Base-by-base conservation (phyloP, 768 basidiomycete species). In the Auricularia cornea region DNA sequence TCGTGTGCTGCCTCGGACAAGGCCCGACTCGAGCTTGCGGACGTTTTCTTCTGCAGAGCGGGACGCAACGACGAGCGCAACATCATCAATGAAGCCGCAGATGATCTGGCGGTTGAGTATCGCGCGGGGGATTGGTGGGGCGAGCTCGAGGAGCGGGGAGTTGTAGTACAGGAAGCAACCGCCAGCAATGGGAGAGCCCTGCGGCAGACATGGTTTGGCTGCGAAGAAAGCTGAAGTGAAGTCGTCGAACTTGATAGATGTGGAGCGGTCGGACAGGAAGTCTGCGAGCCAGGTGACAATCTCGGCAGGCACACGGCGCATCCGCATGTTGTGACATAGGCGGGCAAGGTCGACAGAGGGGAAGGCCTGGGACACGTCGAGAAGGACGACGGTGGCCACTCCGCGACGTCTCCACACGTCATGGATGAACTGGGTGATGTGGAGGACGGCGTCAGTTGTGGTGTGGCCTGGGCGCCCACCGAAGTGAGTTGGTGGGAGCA, bases 291-390 rank as follows among this genome's bases (percentile, higher is more conserved):
- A 63, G 2, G 41, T 23, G n/a, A 63, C 52, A 23, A 60, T 33
- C 14, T 60, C 35, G n/a, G 38, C 38, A 2, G 65, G 65, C 12
- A 66, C 29, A 2, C 51, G 40, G 3, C 65, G 26, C 60, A 41
- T 60, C 30, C 63, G 54, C 31, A 67, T 48, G 64, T 65, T 64
- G 3, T 71, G 8, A 73, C 74, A 0, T 12, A 67, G 62, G n/a
- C 28, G 29, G 29, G 59, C 56, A 6, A 30, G 16, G 18, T 29
- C 16, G 1, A 63, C 41, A 16, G 54, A 62, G 1, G 61, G 67
- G 64, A 80, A 81, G 2, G 80, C 78, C 0, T 74, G 79, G 67
- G 79, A 69, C 0, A 82, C 72, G 63, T 82, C 79, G 0, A 80
- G 71, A 67, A 77, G 79, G 0, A 80, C 72, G 0, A 72, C 67